These are phyloP conservation scores for Arachnomyces sp. DNA, from an alignment of 2,329 filamentous ascomycete species.

Conservation along the genomic window DNA sequence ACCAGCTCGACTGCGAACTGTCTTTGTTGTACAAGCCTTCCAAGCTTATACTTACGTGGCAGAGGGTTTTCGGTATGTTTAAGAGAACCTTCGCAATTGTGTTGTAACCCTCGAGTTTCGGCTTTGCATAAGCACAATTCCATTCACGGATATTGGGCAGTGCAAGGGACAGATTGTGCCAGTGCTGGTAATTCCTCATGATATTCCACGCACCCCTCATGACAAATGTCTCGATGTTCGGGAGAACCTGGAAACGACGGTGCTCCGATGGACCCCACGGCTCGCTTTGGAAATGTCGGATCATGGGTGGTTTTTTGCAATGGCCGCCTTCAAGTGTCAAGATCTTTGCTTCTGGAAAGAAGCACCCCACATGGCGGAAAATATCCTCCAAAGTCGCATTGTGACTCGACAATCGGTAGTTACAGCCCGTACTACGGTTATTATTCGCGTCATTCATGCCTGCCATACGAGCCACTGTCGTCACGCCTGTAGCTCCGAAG, in stretches of 20 bases:
- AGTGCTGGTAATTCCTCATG: slow-evolving; percentile 57
- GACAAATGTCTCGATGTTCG: slow-evolving; percentile 58
- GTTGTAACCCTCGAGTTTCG: slow-evolving; percentile 65
- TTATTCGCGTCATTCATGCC: slow-evolving; percentile 17
- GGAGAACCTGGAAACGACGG: slow-evolving; percentile 40
- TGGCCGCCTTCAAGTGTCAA: slow-evolving; percentile 71
- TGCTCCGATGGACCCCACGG: slow-evolving; percentile 21
- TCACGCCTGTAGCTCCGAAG: slow-evolving; percentile 16
- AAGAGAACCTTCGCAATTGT: slow-evolving; percentile 60
- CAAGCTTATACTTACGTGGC: slow-evolving; percentile 59
- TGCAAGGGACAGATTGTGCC: slow-evolving; percentile 53
- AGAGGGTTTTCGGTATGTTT: slow-evolving; percentile 50
- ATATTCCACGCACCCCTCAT: slow-evolving; percentile 73
- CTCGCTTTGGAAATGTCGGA: slow-evolving; percentile 47
- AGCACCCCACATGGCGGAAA: slow-evolving; percentile 54
- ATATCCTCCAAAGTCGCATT: slow-evolving; percentile 66
- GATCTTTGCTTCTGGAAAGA: slow-evolving; percentile 55
- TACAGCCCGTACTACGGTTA: slow-evolving; percentile 19
- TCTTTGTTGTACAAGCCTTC: slow-evolving; percentile 60
- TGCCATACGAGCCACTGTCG: slow-evolving; percentile 13
- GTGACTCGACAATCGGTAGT: slow-evolving; percentile 38
- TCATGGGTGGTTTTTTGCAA: slow-evolving; percentile 65
- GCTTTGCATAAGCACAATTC: slow-evolving; percentile 55
- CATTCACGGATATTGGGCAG: slow-evolving; percentile 57
- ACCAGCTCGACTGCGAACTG: slow-evolving; percentile 48